These are phyloP conservation scores for Luffa aegyptiaca DNA, from an alignment of 306 rosid species.

Conservation along the genomic window DNA sequence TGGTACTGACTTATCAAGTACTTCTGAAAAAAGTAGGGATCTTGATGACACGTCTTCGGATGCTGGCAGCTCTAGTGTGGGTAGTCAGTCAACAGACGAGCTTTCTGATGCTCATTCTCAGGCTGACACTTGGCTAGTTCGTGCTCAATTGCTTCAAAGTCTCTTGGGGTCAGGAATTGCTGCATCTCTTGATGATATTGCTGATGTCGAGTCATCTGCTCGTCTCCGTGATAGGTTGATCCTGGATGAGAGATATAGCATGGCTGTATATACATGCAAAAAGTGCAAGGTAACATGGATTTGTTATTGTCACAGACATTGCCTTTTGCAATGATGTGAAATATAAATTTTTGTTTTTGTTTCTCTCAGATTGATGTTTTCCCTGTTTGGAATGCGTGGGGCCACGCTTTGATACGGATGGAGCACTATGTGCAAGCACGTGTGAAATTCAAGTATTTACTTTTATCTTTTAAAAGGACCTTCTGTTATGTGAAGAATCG, in stretches of 20 bases:
- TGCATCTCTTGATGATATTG: constrained; percentile 90
- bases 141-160: constrained; percentile 96
- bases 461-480: constrained; percentile 13
- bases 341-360: constrained; percentile 10
- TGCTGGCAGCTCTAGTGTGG: constrained; percentile 94
- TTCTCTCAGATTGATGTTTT: constrained; percentile 81
- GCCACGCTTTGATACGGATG: constrained; percentile 93
- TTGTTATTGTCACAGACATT: constrained; percentile 13
- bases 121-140: constrained; percentile 75
- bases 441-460: constrained; percentile 81
- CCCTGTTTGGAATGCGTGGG: constrained; percentile 99
- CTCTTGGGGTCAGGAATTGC: constrained; percentile 96
- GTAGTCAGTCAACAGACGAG: constrained; percentile 88
- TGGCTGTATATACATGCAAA: constrained; percentile 94
- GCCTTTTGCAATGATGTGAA: constrained; percentile 16
- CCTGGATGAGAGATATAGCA: constrained; percentile 82
- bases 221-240: constrained; percentile 89
- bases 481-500: not conserved
- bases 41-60: constrained; percentile 84
- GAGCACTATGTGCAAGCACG: constrained; percentile 97
- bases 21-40: constrained; percentile 76
- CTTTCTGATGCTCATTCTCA: constrained; percentile 67
- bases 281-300: constrained; percentile 75
- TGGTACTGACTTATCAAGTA: constrained; percentile 46
- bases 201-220: constrained; percentile 84